Evolutionary conservation across 257 asterid genomes (phyloP), one percentile per base, ranked within the genome.

Genomic region (Leptodermis oblonga): DNA sequence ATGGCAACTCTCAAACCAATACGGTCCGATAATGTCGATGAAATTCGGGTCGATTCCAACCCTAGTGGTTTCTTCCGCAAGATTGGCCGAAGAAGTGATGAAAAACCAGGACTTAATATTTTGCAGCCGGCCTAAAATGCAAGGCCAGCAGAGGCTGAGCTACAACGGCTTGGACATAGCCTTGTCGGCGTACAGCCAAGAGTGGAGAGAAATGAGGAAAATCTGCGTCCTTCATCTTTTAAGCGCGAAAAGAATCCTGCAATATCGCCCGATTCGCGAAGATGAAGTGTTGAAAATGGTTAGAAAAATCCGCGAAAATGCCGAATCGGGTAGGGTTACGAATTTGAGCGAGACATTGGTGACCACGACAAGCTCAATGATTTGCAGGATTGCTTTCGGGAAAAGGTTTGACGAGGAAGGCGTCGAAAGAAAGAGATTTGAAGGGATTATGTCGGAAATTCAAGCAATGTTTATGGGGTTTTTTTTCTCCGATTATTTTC

Each of bases 11-110:
- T 79, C 83, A 62, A 71, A 69, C 14, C 60, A 68, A 37, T 72
- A 79, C 46, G 83, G 83, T 20, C 76, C 83, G 3, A n/a, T 72
- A 22, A n/a, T 72, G 37, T 76, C 62, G 42, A 5, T 75, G 33
- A 79, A 75, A 12, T 55, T 75, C 31, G 80, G 81, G 0, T 75
- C 77, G 18, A n/a, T 70, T 22, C 80, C 70, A 23, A 42, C 72
- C 0, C 34, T 79, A 6, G 76, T 79, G 1, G 74, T 78, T 60
- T 75, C 72, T 37, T 79, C 78, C 0, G 13, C 78, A 39, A 39
- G 39, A 68, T 62, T 60, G 22, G 83, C 80, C 1, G 71, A 75
- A 75, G 76, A 75, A 42, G 73, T 59, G 12, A 51, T 79, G 58
- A 71, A 68, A 48, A 68, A 48, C 30, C 70, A 72, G 2, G 80